Conservation (phyloP, 768 basidiomycete species). For the Tylopilus sp. region DNA sequence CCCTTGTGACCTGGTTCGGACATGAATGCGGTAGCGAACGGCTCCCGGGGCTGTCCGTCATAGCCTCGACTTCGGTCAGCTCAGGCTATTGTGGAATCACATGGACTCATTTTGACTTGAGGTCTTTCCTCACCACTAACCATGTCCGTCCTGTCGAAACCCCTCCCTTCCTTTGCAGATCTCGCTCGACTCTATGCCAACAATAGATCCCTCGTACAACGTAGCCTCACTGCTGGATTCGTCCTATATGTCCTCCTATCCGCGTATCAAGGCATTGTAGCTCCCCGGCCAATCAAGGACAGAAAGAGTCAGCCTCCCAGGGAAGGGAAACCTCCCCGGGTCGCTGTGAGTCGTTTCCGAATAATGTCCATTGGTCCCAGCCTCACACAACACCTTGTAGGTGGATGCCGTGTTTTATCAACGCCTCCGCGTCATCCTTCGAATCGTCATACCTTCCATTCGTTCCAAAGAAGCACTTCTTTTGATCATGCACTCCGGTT, state of each 20-base stretch:
- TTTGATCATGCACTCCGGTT: slow-evolving; percentile 81
- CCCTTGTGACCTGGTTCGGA: slow-evolving; percentile 21
- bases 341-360: slow-evolving; percentile 52
- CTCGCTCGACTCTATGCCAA: slow-evolving; percentile 52
- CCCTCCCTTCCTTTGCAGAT: slow-evolving; percentile 33
- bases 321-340: slow-evolving; percentile 49
- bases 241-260: slow-evolving; percentile 65
- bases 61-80: too few species aligned
- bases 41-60: background rate
- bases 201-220: slow-evolving; percentile 73
- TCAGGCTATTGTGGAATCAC: background rate
- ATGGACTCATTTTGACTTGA: background rate
- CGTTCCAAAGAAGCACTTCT: slow-evolving; percentile 86
- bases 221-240: slow-evolving; percentile 63
- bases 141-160: slow-evolving; percentile 31
- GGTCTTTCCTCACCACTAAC: background rate
- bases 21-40: background rate
- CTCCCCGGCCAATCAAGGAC: slow-evolving; percentile 33
- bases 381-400: slow-evolving; percentile 34
- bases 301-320: slow-evolving; percentile 17
- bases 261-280: slow-evolving; percentile 57
- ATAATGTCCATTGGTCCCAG: background rate
- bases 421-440: slow-evolving; percentile 69
- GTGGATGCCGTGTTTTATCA: slow-evolving; percentile 92
- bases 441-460: slow-evolving; percentile 84